phyloP scores from a whole-genome alignment of 2,329 filamentous ascomycete genomes.

The Fusarium camptoceras region DNA sequence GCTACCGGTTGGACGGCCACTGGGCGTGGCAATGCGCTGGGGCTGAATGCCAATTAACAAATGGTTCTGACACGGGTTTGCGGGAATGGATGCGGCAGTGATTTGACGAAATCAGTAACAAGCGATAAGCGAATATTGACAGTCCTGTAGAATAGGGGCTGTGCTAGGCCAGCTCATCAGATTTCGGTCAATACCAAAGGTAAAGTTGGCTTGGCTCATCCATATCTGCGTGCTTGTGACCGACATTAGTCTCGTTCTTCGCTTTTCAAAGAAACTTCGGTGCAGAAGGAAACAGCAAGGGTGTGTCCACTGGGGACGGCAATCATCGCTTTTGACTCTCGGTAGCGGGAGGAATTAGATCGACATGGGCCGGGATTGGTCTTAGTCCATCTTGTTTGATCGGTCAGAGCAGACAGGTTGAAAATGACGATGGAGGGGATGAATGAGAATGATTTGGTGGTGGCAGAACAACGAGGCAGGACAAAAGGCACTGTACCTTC shows the following conservation, averaged over 20 bases:
- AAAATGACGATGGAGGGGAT: constrained; percentile 5
- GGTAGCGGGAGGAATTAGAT: constrained; percentile 37
- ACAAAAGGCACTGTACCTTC: background rate
- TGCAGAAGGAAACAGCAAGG: constrained; percentile 1
- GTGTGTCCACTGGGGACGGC: background rate
- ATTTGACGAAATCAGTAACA: constrained; percentile 18
- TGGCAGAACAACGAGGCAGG: constrained; percentile 31
- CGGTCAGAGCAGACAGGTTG: constrained; percentile 12
- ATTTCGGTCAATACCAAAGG: constrained; percentile 37
- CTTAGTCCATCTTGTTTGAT: constrained; percentile 16
- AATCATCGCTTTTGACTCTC: constrained; percentile 21
- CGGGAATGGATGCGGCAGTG: constrained; percentile 38
- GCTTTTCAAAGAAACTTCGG: background rate
- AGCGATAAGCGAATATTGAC: constrained; percentile 21
- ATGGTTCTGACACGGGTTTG: constrained; percentile 35
- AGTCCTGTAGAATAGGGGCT: constrained; percentile 28
- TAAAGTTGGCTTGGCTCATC: constrained; percentile 26
- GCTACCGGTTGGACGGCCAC: constrained; percentile 23
- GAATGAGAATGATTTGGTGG: background rate
- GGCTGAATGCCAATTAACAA: constrained; percentile 40
- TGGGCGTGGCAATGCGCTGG: constrained; percentile 36
- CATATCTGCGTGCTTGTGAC: constrained; percentile 22
- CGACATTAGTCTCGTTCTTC: background rate
- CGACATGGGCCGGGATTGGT: constrained; percentile 7
- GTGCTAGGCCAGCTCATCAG: constrained; percentile 34